These are phyloP conservation scores for Mucor sp. DNA, from an alignment of 371 early-diverging fungal species.

Conservation along the genomic window DNA sequence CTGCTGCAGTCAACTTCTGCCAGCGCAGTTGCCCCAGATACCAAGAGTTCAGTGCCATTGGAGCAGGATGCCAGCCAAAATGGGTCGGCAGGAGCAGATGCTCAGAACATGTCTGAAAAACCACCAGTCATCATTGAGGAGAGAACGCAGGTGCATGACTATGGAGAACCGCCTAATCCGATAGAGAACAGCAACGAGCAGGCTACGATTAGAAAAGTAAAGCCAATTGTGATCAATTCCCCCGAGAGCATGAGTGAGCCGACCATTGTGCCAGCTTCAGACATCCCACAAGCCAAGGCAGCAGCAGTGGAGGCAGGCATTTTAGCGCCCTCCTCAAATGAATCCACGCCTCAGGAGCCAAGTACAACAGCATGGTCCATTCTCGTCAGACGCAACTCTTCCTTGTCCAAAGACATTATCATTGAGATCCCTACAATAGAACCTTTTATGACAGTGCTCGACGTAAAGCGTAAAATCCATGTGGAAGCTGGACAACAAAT, in stretches of 20 bases:
- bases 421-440: slow-evolving; percentile 7
- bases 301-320: neutral
- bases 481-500: neutral
- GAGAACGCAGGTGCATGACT: neutral
- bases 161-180: slow-evolving; percentile 1
- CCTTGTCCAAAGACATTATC: neutral
- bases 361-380: neutral
- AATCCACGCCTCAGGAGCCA: neutral
- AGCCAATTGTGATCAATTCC: slow-evolving; percentile 2
- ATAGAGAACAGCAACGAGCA: neutral
- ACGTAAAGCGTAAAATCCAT: slow-evolving; percentile 4
- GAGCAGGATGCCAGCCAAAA: neutral
- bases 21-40: neutral
- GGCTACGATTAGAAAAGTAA: neutral
- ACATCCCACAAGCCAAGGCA: neutral
- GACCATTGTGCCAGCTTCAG: neutral
- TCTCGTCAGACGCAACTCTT: neutral
- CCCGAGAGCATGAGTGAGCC: neutral
- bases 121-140: slow-evolving; percentile 1
- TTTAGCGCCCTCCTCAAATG: neutral
- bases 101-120: neutral
- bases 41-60: neutral
- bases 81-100: neutral
- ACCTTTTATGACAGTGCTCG: slow-evolving; percentile 11
- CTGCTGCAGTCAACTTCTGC: slow-evolving; percentile 2